A percentile compares a stretch with the other conserved stretches of the same genome.
Conservation (phyloP, 2,329 filamentous ascomycete genomes). For the Calonectria pseudoturangicola region DNA sequence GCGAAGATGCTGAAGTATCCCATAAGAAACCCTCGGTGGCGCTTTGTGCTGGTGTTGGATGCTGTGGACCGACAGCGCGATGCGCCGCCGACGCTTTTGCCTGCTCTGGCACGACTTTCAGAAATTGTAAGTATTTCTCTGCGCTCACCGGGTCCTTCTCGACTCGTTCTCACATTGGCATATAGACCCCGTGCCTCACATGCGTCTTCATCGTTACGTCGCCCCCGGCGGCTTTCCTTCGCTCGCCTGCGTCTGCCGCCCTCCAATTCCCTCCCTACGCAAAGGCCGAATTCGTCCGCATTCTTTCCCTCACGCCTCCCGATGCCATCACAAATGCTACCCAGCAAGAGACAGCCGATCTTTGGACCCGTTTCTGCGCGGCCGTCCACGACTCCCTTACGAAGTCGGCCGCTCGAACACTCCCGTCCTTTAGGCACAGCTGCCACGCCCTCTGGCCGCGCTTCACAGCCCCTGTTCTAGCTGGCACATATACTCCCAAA, state of each 20-base stretch:
- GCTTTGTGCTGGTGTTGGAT: slow-evolving; percentile 91
- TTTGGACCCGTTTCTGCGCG: slow-evolving; percentile 87
- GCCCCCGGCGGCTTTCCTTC: slow-evolving; percentile 81
- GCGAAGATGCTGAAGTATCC: slow-evolving; percentile 75
- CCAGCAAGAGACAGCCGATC: slow-evolving; percentile 75
- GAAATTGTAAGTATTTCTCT: slow-evolving; percentile 77
- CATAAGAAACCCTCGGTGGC: slow-evolving; percentile 63
- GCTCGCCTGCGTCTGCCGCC: slow-evolving; percentile 82
- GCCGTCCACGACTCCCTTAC: slow-evolving; percentile 92
- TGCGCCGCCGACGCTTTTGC: slow-evolving; percentile 84
- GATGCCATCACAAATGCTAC: slow-evolving; percentile 69
- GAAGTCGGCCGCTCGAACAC: slow-evolving; percentile 86
- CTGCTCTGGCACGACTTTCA: slow-evolving; percentile 86
- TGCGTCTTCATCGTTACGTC: slow-evolving; percentile 85
- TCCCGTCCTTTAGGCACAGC: slow-evolving; percentile 82
- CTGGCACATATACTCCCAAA: slow-evolving; percentile 82
- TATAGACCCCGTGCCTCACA: slow-evolving; percentile 85
- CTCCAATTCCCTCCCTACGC: slow-evolving; percentile 90
- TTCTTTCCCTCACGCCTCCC: slow-evolving; percentile 77
- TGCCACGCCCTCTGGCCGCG: slow-evolving; percentile 87
- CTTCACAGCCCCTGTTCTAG: slow-evolving; percentile 86
- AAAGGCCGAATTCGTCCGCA: slow-evolving; percentile 85
- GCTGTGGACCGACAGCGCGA: slow-evolving; percentile 91
- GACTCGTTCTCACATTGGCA: background rate
- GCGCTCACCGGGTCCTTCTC: slow-evolving; percentile 34